phyloP scores from a whole-genome alignment of 2,329 filamentous ascomycete species.

The Xylariaceae sp. region DNA sequence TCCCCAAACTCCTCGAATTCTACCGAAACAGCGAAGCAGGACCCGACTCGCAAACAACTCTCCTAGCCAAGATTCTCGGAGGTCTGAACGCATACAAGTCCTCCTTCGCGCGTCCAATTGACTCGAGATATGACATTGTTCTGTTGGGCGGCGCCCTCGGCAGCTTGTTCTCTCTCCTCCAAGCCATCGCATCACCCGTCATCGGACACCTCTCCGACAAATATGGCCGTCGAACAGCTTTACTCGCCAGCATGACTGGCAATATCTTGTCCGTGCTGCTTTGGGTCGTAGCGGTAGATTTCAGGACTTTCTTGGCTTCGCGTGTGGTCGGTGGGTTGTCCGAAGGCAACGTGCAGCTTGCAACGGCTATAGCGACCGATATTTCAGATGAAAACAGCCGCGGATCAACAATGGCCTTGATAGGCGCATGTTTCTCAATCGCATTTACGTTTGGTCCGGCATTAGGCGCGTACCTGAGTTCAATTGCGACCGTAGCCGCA shows the following conservation, averaged over 20 bases:
- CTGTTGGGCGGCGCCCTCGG: constrained; percentile 90
- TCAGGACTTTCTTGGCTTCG: constrained; percentile 92
- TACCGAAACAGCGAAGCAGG: constrained; percentile 79
- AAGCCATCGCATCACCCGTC: constrained; percentile 86
- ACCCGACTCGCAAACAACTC: constrained; percentile 41
- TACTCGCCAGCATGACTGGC: constrained; percentile 87
- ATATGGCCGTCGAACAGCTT: constrained; percentile 80
- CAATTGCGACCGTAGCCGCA: constrained; percentile 71
- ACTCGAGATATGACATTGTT: constrained; percentile 95
- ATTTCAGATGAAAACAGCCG: constrained; percentile 83
- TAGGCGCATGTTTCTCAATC: constrained; percentile 94
- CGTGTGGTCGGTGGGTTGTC: constrained; percentile 88
- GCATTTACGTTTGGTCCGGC: constrained; percentile 96
- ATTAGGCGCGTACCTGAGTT: constrained; percentile 81
- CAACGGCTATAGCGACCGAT: constrained; percentile 93
- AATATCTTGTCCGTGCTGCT: constrained; percentile 92
- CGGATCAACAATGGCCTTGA: constrained; percentile 91
- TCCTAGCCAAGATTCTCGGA: constrained; percentile 75
- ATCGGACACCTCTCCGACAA: constrained; percentile 87
- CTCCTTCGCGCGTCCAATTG: constrained; percentile 86
- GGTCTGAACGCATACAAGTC: constrained; percentile 95
- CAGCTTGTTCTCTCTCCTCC: constrained; percentile 85
- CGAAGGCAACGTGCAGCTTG: constrained; percentile 95
- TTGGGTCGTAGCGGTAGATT: constrained; percentile 92
- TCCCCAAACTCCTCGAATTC: constrained; percentile 92